These are phyloP conservation scores for Cyberlindnera americana DNA, from an alignment of 805 yeast species.

Conservation along the genomic window DNA sequence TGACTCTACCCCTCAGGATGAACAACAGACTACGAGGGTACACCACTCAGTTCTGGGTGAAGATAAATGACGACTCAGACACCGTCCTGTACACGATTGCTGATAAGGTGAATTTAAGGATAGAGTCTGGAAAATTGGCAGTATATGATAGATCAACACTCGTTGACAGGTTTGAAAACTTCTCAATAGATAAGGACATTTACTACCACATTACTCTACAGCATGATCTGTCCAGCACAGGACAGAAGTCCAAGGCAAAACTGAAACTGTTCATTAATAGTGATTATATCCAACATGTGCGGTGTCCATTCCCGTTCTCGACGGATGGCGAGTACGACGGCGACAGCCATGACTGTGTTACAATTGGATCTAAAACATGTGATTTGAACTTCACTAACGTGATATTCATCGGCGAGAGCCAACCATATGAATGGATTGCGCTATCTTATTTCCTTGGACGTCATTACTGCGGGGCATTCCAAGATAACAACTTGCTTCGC, in stretches of 20 bases:
- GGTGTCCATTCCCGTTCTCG: conserved; percentile 21
- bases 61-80: conserved; percentile 28
- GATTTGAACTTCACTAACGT: conserved; percentile 31
- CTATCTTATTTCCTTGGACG: conserved; percentile 45
- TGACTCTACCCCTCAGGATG: conserved; percentile 12
- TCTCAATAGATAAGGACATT: conserved; percentile 13
- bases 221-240: conserved; percentile 16
- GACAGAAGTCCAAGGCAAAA: conserved; percentile 16
- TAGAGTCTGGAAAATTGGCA: conserved; percentile 33
- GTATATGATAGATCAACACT: conserved; percentile 18
- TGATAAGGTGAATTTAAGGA: conserved; percentile 19
- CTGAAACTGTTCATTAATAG: conserved; percentile 19
- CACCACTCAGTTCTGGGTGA: conserved; percentile 30
- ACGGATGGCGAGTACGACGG: conserved; percentile 6
- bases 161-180: conserved; percentile 17
- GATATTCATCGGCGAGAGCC: conserved; percentile 34
- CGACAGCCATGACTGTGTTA: conserved; percentile 2
- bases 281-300: conserved; percentile 18
- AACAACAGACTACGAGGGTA: conserved; percentile 6
- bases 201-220: conserved; percentile 22
- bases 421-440: conserved; percentile 49
- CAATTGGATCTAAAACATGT: conserved; percentile 16
- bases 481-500: conserved; percentile 36
- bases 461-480: conserved; percentile 45
- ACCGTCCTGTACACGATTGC: conserved; percentile 28